Conservation (phyloP, 202 grass and related monocot species). For the Digitaria exilis region DNA sequence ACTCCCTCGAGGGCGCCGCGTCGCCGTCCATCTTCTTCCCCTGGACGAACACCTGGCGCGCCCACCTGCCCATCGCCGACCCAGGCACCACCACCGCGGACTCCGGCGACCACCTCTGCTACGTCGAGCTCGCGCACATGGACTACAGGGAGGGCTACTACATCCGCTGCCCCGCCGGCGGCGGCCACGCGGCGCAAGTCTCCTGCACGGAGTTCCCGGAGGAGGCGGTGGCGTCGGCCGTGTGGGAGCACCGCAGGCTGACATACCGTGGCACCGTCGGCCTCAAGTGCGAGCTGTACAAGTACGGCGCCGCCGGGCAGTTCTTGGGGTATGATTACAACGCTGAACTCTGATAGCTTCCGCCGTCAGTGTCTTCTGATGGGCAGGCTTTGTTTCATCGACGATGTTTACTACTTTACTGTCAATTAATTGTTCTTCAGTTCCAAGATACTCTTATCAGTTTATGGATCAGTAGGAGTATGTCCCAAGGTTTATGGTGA, state of each 20-base stretch:
- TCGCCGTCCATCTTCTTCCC: background rate
- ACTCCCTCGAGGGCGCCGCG: background rate
- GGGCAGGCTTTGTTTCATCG: background rate
- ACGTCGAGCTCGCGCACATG: conserved; percentile 3
- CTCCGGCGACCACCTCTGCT: background rate
- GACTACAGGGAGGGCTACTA: conserved; percentile 25
- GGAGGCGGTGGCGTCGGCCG: background rate
- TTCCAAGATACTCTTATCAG: background rate
- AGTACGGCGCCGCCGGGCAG: background rate
- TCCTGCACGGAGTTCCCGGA: conserved; percentile 2
- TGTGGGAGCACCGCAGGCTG: conserved; percentile 6
- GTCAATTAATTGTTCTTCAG: background rate
- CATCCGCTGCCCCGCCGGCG: background rate
- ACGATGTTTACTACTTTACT: background rate
- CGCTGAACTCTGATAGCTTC: background rate
- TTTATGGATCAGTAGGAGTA: background rate
- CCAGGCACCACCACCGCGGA: background rate
- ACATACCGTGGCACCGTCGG: background rate
- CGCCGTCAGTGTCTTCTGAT: too few relatives aligned
- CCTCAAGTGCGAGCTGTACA: background rate
- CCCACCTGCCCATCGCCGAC: background rate
- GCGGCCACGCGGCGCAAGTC: too few relatives aligned
- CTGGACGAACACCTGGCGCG: background rate
- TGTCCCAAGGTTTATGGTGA: background rate
- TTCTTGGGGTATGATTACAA: background rate